A percentile compares a stretch with the other conserved stretches of the same genome.
Evolutionary conservation across 1,139 yeast species (phyloP).

Genomic region (Schizosaccharomyces versatilis): DNA sequence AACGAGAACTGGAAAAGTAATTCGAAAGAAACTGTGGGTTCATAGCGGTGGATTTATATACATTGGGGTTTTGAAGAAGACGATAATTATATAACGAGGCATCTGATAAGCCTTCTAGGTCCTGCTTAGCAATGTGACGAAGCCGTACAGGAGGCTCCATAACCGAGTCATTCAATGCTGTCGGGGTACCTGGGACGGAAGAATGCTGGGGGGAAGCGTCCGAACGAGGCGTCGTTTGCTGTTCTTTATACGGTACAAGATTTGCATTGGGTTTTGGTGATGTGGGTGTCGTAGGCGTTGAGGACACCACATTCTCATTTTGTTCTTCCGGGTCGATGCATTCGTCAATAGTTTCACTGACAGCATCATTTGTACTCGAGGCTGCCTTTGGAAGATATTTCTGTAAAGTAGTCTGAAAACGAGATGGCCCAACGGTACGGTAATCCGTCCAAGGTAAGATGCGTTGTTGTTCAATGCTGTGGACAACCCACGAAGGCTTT

Average conservation of each 20-base stretch:
- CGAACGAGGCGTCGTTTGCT: too few relatives aligned
- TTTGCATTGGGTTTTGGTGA: too few relatives aligned
- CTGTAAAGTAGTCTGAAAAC: background rate
- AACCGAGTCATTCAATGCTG: too few relatives aligned
- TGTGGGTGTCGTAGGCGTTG: too few relatives aligned
- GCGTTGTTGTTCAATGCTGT: conserved; percentile 29
- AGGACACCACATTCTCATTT: background rate
- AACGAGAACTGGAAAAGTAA: conserved; percentile 59
- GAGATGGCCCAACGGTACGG: conserved; percentile 23
- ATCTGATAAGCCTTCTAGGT: background rate
- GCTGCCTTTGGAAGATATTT: too few relatives aligned
- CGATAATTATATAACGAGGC: conserved; percentile 1
- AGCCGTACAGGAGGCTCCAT: too few relatives aligned
- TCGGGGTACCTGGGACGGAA: too few relatives aligned
- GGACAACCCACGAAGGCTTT: conserved; percentile 59
- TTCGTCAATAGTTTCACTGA: background rate
- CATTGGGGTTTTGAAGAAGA: conserved; percentile 11
- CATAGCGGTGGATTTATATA: conserved; percentile 29
- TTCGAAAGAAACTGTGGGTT: conserved; percentile 52
- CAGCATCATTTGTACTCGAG: too few relatives aligned
- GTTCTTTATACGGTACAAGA: too few relatives aligned
- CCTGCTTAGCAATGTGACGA: background rate
- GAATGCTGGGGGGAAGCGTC: too few relatives aligned
- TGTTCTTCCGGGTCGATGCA: background rate
- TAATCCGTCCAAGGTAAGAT: conserved; percentile 50